Percentiles rank a stretch among this genome's conserved stretches.
These are phyloP conservation scores for Fusarium udum DNA, from an alignment of 2,329 filamentous ascomycete genomes.

Conservation along the genomic window DNA sequence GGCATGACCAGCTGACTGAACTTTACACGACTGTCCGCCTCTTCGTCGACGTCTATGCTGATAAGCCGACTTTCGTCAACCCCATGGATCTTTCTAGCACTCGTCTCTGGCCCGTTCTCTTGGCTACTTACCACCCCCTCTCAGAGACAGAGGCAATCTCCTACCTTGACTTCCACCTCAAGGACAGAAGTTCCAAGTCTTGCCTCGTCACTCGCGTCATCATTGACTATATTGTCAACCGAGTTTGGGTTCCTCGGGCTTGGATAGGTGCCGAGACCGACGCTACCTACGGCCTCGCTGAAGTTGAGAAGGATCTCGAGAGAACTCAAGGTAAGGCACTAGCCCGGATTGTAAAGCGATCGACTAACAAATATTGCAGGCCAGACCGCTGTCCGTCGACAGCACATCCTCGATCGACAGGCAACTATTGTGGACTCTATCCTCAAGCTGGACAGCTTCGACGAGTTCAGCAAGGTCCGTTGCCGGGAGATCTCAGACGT, in stretches of 20 bases:
- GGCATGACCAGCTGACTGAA: slow-evolving; percentile 51
- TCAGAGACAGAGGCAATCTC: slow-evolving; percentile 51
- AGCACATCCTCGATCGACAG: slow-evolving; percentile 53
- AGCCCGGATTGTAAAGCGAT: no score
- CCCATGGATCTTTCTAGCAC: slow-evolving; percentile 43
- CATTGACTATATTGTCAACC: slow-evolving; percentile 54
- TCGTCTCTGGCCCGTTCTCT: slow-evolving; percentile 50
- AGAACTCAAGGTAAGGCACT: slow-evolving; percentile 45
- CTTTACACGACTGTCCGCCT: slow-evolving; percentile 49
- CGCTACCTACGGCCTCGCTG: slow-evolving; percentile 47
- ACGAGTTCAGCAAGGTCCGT: slow-evolving; percentile 45
- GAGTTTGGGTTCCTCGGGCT: slow-evolving; percentile 52
- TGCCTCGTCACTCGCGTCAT: slow-evolving; percentile 56
- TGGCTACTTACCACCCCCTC: slow-evolving; percentile 52
- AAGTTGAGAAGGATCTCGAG: slow-evolving; percentile 51
- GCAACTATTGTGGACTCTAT: slow-evolving; percentile 51
- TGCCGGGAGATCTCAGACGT: slow-evolving; percentile 56
- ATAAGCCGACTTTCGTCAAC: slow-evolving; percentile 44
- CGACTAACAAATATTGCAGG: slow-evolving; percentile 40
- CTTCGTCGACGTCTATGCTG: slow-evolving; percentile 50
- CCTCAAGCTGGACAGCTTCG: slow-evolving; percentile 46
- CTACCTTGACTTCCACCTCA: slow-evolving; percentile 54
- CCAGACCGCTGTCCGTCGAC: slow-evolving; percentile 49
- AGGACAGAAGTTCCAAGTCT: slow-evolving; percentile 52
- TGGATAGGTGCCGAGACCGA: slow-evolving; percentile 52